Conservation (phyloP, 31 red algal species). For the Porphyra umbilicalis region DNA sequence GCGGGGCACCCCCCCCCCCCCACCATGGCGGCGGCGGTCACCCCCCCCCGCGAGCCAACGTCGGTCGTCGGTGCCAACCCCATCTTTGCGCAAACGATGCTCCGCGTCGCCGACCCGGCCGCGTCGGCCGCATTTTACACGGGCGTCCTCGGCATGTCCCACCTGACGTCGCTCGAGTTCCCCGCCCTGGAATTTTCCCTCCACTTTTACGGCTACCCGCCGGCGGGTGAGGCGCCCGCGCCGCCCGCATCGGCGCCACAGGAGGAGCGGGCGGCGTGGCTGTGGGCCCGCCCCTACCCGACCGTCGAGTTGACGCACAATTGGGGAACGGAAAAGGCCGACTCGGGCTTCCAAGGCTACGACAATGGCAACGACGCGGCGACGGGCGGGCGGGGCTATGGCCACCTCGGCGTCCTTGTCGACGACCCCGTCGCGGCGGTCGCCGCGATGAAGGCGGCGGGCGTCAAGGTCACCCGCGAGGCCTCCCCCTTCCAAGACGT, state of each 20-base stretch:
- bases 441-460: constrained; percentile 18
- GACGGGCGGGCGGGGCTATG: constrained; percentile 31
- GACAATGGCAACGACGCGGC: constrained; percentile 49
- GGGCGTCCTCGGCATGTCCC: constrained; percentile 48
- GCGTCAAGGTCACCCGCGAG: constrained; percentile 7
- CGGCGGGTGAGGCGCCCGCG: constrained; percentile 30
- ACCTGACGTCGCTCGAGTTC: constrained; percentile 78
- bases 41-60: neutral
- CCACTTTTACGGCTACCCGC: constrained; percentile 64
- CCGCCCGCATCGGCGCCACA: constrained; percentile 14
- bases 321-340: constrained; percentile 48
- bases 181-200: constrained; percentile 69
- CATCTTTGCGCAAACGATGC: constrained; percentile 90
- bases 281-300: constrained; percentile 73
- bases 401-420: constrained; percentile 46
- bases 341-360: constrained; percentile 15
- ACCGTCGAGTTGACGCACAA: constrained; percentile 86
- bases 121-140: constrained; percentile 54
- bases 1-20: neutral
- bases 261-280: constrained; percentile 68
- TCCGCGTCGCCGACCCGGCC: constrained; percentile 54
- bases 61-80: constrained; percentile 62
- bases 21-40: neutral
- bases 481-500: constrained; percentile 19
- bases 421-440: constrained; percentile 11